Evolutionary conservation across 2,329 filamentous ascomycete genomes (phyloP).

Genomic region (Apiospora rasikravindrae): DNA sequence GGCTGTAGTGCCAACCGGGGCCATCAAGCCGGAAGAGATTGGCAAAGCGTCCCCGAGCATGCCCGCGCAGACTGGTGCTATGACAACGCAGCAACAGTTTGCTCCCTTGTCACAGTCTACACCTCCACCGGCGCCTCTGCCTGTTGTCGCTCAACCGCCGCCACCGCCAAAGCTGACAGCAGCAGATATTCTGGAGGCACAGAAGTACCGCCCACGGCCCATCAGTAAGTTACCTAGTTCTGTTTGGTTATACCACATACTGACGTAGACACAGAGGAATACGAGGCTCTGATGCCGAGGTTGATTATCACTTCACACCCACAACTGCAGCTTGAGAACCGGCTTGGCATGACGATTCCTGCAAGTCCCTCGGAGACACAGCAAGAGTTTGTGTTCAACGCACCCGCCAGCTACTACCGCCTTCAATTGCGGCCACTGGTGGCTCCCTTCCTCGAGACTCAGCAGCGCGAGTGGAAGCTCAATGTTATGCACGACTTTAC

Average conservation of each 20-base stretch:
- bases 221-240: conserved; percentile 34
- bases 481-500: conserved; percentile 75
- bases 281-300: conserved; percentile 37
- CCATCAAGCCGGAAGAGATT: conserved; percentile 44
- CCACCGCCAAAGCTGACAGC: conserved; percentile 37
- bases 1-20: conserved; percentile 25
- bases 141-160: conserved; percentile 29
- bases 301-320: conserved; percentile 56
- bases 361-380: conserved; percentile 70
- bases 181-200: conserved; percentile 39
- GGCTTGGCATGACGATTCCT: conserved; percentile 67
- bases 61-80: conserved; percentile 33
- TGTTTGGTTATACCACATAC: background rate
- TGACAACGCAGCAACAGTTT: conserved; percentile 38
- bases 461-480: conserved; percentile 73
- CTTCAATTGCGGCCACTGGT: conserved; percentile 74
- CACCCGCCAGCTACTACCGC: conserved; percentile 70
- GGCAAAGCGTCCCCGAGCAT: conserved; percentile 41
- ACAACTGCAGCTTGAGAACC: conserved; percentile 63
- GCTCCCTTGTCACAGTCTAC: conserved; percentile 28
- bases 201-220: conserved; percentile 37
- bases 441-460: conserved; percentile 62
- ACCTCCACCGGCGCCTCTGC: conserved; percentile 29
- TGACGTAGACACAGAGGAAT: conserved; percentile 32
- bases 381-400: conserved; percentile 74